Conservation (phyloP, 108 stramenopile genomes). For the Cylindrotheca fusiformis region DNA sequence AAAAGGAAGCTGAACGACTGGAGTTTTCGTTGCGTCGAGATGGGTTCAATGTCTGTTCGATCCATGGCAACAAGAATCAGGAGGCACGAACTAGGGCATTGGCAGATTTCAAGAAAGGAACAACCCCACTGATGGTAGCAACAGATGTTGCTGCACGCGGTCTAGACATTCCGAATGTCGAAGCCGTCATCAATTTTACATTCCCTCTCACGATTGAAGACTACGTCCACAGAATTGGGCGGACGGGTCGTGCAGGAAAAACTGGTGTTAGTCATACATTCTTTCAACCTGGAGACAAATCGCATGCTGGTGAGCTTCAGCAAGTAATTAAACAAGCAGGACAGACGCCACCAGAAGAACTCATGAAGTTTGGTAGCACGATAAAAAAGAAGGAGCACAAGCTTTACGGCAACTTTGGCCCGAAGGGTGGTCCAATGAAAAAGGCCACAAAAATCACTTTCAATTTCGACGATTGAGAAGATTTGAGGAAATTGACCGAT, state of each 20-base stretch:
- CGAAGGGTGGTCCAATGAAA: conserved; percentile 72
- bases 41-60: conserved; percentile 80
- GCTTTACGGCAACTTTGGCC: conserved; percentile 95
- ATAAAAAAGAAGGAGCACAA: conserved; percentile 99
- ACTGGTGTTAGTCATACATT: conserved; percentile 95
- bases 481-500: no score
- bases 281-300: conserved; percentile 94
- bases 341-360: conserved; percentile 84
- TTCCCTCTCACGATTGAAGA: conserved; percentile 97
- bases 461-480: conserved; percentile 13
- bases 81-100: conserved; percentile 86
- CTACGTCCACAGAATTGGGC: conserved; percentile 96
- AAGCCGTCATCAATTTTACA: conserved; percentile 95
- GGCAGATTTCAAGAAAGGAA: conserved; percentile 87
- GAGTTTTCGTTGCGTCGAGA: conserved; percentile 74
- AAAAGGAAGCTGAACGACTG: conserved; percentile 95
- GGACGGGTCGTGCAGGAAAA: conserved; percentile 98
- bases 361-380: conserved; percentile 95
- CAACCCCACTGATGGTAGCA: conserved; percentile 89
- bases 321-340: conserved; percentile 97
- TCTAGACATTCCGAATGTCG: conserved; percentile 97
- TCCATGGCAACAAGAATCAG: conserved; percentile 98
- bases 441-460: conserved; percentile 49
- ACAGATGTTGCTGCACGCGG: conserved; percentile 97
- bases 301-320: conserved; percentile 94